These are phyloP conservation scores for Multifurca ochricompacta DNA, from an alignment of 768 basidiomycete genomes.

Conservation along the genomic window DNA sequence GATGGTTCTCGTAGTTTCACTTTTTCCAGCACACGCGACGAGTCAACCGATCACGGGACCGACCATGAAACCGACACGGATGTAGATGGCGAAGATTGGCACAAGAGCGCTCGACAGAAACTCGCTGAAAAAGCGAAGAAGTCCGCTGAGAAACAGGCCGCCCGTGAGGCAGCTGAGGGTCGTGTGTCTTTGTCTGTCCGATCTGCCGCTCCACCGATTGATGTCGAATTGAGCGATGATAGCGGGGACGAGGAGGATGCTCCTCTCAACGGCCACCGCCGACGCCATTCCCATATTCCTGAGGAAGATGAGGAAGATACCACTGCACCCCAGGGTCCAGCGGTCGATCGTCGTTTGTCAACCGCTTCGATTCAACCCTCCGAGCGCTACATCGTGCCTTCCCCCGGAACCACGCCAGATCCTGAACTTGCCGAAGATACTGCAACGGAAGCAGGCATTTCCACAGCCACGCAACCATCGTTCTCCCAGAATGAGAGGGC, in stretches of 20 bases:
- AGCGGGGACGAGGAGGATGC: slow-evolving; percentile 60
- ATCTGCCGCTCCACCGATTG: slow-evolving; percentile 52
- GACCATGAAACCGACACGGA: slow-evolving; percentile 46
- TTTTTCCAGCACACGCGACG: slow-evolving; percentile 60
- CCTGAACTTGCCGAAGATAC: background rate
- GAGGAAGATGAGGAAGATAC: slow-evolving; percentile 63
- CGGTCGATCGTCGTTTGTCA: background rate
- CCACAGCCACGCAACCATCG: slow-evolving; percentile 26
- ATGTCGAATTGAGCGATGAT: slow-evolving; percentile 72
- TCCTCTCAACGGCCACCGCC: background rate
- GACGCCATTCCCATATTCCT: slow-evolving; percentile 48
- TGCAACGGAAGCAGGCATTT: slow-evolving; percentile 21
- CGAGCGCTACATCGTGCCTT: slow-evolving; percentile 29
- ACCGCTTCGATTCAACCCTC: slow-evolving; percentile 25
- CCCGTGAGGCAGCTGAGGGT: slow-evolving; percentile 36
- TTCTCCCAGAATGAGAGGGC: slow-evolving; percentile 20
- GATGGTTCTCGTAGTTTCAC: slow-evolving; percentile 67
- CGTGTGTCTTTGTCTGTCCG: slow-evolving; percentile 26
- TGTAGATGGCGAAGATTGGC: slow-evolving; percentile 49
- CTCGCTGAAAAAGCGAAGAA: slow-evolving; percentile 63
- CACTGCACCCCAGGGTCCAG: background rate
- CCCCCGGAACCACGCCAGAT: slow-evolving; percentile 14
- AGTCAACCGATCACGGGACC: slow-evolving; percentile 41
- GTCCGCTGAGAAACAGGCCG: slow-evolving; percentile 51
- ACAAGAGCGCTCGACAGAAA: slow-evolving; percentile 54